Evolutionary conservation across 2,329 filamentous ascomycete species (phyloP), one percentile per base, ranked within the genome.

Genomic region (Aulographum hederae): DNA sequence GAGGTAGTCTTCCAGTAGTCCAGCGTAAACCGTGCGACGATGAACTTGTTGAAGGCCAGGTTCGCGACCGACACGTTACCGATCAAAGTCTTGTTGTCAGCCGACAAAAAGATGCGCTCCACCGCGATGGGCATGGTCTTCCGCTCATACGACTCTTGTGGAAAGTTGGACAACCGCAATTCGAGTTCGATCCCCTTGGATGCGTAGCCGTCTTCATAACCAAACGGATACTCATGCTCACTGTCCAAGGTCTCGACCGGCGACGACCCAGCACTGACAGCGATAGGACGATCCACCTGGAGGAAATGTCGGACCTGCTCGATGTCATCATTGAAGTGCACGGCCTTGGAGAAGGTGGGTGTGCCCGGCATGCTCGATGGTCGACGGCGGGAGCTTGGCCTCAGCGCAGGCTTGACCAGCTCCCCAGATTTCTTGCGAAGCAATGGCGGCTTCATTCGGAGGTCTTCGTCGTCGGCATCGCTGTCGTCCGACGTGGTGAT

Each of bases 1-100:
- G 89, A 98, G 0, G 85, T 91, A 0, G 89, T 98, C 65, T 92
- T 93, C 89, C 89, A 98, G 57, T 92, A 89, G 53, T 98, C 89
- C 29, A 94, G 67, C 0, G 89, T 98, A 53, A 98, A 98, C 31
- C 89, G 73, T 51, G 82, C 86, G n/a, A 78, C 73, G 33, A 98
- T 81, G 4, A 65, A 54, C 57, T 98, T 98, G 33, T 85, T 69
- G 57, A 92, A 98, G 0, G 84, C 72, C 27, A 95, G 56, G 53
- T 98, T 98, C 48, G 77, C 73, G 15, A 92, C 85, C 5, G 73
- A 78, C 32, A 93, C 68, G 13, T 73, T 78, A 10, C 89, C 89
- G 31, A 93, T 65, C 40, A 98, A 58, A 2, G 68, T 79, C 57
- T 86, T 86, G 46, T 91, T 84, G 51, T 95, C 86, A 2, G 67